phyloP scores from a whole-genome alignment of 2,329 filamentous ascomycete species.

The Phaeomoniella chlamydospora region DNA sequence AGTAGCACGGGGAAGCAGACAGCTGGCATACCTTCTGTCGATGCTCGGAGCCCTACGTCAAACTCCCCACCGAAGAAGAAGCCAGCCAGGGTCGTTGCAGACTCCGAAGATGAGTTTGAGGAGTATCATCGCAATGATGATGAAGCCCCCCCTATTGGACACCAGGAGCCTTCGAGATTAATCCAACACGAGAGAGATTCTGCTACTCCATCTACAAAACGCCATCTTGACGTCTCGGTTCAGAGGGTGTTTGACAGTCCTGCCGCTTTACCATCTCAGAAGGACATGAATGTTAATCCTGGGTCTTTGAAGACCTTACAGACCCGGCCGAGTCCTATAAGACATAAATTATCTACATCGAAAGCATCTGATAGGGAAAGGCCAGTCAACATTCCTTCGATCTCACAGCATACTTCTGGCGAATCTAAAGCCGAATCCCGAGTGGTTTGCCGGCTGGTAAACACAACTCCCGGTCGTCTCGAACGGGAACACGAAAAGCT shows the following conservation, averaged over 20 bases:
- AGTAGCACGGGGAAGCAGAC: background rate
- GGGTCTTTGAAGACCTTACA: too few relatives aligned
- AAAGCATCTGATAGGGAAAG: background rate
- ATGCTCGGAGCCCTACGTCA: too few relatives aligned
- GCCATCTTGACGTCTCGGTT: background rate
- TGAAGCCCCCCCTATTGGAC: background rate
- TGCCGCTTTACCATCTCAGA: background rate
- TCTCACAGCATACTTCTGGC: background rate
- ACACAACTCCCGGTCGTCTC: background rate
- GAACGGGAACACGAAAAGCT: background rate
- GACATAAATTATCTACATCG: background rate
- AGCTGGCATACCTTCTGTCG: too few relatives aligned
- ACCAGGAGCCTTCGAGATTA: background rate
- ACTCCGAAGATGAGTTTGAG: constrained; percentile 20
- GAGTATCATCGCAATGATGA: constrained; percentile 9
- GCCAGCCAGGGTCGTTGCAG: constrained; percentile 13
- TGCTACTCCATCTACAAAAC: background rate
- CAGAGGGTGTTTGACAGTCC: background rate
- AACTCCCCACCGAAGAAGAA: constrained; percentile 6
- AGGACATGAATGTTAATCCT: too few relatives aligned
- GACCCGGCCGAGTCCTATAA: background rate
- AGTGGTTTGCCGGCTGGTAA: background rate
- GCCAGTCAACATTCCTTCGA: constrained; percentile 2
- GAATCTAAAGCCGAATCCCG: background rate
- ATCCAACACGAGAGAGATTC: background rate